Evolutionary conservation across 1,139 yeast species (phyloP), one percentile per base, ranked within the genome.

Genomic region (Suhomyces guaymorum): DNA sequence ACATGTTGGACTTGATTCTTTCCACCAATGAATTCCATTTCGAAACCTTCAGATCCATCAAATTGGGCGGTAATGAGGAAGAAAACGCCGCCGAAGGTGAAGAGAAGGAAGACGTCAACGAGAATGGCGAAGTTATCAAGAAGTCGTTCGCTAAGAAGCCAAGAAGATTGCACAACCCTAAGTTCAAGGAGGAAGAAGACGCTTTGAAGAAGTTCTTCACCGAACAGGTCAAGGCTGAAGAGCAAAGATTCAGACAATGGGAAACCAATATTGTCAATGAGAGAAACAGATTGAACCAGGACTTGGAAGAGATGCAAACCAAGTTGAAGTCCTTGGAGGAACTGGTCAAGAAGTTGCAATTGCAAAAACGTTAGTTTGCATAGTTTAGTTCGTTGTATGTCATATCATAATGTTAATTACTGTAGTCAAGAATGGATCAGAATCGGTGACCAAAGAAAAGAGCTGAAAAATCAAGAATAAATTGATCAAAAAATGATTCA

Each of bases 211-310:
- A 86, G 64, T 85, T 86, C 61, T 92, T 92, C 65, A 92, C 97
- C n/a, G 97, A 90, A 59, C 97, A 92, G 67, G 96, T 94, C 44
- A 89, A 90, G 68, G 87, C 88, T 32, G 98, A 92, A 66, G 98
- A 94, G 57, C 95, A 87, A 55, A 78, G 98, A 58, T 94, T 92
- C 68, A 83, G 95, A 70, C 96, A 90, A 70, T 92, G 98, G 97
- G 97, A 90, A 66, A 87, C 89, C 50, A 90, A 90, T 58, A 87
- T 92, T 51, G 94, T 89, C 46, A 87, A 86, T 50, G 97, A 90
- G 68, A 82, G 97, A 66, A 88, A 89, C 63, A 80, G 96, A 61
- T 76, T 94, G 60, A 92, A 92, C 66, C 86, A 83, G 63, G 98
- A 92, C 62, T 75, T 94, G 55, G 97, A 90, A 54, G 89, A 85